These are phyloP conservation scores for Agrocybe pediades DNA, from an alignment of 768 basidiomycete genomes.

Conservation along the genomic window DNA sequence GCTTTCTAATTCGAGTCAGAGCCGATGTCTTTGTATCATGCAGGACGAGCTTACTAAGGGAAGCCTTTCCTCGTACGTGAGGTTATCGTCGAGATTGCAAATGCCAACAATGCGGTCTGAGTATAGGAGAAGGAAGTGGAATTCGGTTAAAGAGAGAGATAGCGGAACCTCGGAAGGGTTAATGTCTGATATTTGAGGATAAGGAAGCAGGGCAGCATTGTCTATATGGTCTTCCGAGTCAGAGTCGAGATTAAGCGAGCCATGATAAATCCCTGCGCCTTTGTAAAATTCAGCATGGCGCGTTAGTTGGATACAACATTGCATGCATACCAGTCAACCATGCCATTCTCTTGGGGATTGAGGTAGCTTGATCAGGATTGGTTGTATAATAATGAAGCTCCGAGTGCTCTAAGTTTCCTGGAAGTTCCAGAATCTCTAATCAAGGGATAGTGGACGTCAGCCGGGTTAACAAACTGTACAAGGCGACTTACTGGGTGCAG, in stretches of 20 bases:
- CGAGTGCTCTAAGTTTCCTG: conserved; percentile 73
- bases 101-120: conserved; percentile 75
- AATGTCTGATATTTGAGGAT: conserved; percentile 45
- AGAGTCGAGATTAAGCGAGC: conserved; percentile 69
- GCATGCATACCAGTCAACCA: conserved; percentile 83
- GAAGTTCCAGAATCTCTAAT: conserved; percentile 88
- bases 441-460: conserved; percentile 16
- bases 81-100: conserved; percentile 76
- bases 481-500: conserved; percentile 66
- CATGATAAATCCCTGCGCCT: conserved; percentile 92
- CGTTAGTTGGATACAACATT: not conserved
- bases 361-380: conserved; percentile 67
- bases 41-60: conserved; percentile 60
- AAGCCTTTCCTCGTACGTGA: conserved; percentile 81
- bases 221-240: conserved; percentile 77
- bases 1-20: conserved; percentile 54
- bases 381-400: conserved; percentile 81
- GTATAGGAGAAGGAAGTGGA: conserved; percentile 89
- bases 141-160: conserved; percentile 86
- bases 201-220: conserved; percentile 77
- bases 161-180: conserved; percentile 53
- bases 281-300: not conserved
- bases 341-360: conserved; percentile 74
- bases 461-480: conserved; percentile 8
- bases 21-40: not conserved